Evolutionary conservation across 768 basidiomycete species (phyloP).

Genomic region (Lactarius sanguifluus): DNA sequence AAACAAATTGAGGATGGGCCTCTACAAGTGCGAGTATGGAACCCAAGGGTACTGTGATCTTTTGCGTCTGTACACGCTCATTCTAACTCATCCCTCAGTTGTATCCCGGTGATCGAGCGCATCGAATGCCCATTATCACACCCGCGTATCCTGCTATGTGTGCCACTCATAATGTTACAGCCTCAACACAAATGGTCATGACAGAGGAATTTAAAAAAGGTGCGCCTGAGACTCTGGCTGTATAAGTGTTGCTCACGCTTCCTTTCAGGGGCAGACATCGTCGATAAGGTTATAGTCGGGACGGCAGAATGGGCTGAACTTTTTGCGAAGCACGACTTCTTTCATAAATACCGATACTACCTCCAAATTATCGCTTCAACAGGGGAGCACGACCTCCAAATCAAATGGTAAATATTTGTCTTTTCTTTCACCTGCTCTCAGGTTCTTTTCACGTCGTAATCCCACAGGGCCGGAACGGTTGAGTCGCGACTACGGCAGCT

Average conservation of each 20-base stretch:
- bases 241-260: conserved; percentile 25
- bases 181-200: conserved; percentile 94
- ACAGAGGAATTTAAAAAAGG: conserved; percentile 95
- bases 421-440: background rate
- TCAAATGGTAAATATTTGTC: conserved; percentile 76
- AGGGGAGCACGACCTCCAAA: conserved; percentile 76
- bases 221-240: conserved; percentile 32
- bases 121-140: conserved; percentile 99
- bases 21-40: conserved; percentile 93
- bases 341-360: conserved; percentile 95
- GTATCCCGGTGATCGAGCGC: conserved; percentile 89
- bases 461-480: conserved; percentile 85
- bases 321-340: conserved; percentile 96
- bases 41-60: conserved; percentile 70
- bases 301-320: conserved; percentile 87
- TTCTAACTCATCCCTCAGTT: conserved; percentile 47
- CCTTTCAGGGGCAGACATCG: conserved; percentile 81
- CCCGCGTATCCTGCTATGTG: conserved; percentile 99
- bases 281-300: conserved; percentile 86
- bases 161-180: conserved; percentile 95
- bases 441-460: conserved; percentile 13
- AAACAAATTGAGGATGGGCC: conserved; percentile 97
- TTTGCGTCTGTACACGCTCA: conserved; percentile 5
- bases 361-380: conserved; percentile 94
- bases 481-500: conserved; percentile 95